Percentiles rank a stretch among this genome's conserved stretches.
phyloP scores from a whole-genome alignment of 352 stramenopile species.

The Blastocystis sp. region DNA sequence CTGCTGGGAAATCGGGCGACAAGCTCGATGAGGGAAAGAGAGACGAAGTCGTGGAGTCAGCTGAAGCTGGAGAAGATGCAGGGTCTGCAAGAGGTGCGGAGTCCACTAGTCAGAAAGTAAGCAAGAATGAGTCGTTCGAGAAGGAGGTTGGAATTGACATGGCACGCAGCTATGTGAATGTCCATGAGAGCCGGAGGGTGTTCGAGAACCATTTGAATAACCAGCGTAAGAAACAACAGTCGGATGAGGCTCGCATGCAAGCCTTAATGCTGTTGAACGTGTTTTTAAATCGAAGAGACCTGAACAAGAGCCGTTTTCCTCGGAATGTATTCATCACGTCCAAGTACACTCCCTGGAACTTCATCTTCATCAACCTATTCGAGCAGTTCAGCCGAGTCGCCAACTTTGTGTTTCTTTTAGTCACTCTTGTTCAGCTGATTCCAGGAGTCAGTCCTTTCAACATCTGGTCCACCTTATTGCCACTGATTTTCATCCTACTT shows the following conservation, averaged over 20 bases:
- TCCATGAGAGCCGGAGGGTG: background rate
- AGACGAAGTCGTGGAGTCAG: background rate
- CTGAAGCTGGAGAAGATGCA: background rate
- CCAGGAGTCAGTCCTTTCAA: slow-evolving; percentile 73
- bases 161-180: slow-evolving; percentile 5
- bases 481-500: slow-evolving; percentile 73
- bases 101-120: background rate
- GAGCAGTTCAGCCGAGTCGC: slow-evolving; percentile 79
- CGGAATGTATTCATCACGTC: slow-evolving; percentile 67
- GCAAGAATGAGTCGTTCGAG: background rate
- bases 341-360: slow-evolving; percentile 77
- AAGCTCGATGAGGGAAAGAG: background rate
- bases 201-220: background rate
- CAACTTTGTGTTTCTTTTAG: slow-evolving; percentile 81
- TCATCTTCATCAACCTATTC: slow-evolving; percentile 78
- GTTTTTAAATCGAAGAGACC: slow-evolving; percentile 20
- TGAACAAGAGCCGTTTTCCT: slow-evolving; percentile 52
- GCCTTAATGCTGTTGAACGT: slow-evolving; percentile 15
- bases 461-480: slow-evolving; percentile 76
- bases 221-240: background rate
- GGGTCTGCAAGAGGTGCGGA: background rate
- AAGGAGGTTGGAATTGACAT: background rate
- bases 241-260: slow-evolving; percentile 31
- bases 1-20: background rate
- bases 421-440: slow-evolving; percentile 75